These are phyloP conservation scores for Chalaropsis ovoidea DNA, from an alignment of 2,329 filamentous ascomycete genomes.

Conservation along the genomic window DNA sequence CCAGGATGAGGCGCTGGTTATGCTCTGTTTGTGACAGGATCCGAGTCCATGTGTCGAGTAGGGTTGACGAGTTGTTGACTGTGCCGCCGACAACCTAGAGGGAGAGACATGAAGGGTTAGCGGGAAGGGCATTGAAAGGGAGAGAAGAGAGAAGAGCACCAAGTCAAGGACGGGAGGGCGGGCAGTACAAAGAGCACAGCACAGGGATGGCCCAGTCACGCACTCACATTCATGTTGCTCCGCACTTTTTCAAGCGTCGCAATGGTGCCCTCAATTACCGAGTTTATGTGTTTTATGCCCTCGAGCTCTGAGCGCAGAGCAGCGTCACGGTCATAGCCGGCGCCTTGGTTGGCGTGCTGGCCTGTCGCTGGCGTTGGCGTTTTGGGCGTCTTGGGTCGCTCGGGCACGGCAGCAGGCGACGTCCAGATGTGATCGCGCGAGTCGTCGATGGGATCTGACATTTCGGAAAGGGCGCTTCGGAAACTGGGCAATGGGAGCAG, in stretches of 20 bases:
- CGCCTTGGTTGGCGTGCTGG: slow-evolving; percentile 32
- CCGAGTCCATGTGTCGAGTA: slow-evolving; percentile 90
- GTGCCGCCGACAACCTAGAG: slow-evolving; percentile 69
- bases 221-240: slow-evolving; percentile 63
- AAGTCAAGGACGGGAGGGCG: neutral
- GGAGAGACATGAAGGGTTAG: neutral
- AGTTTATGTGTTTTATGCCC: slow-evolving; percentile 75
- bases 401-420: slow-evolving; percentile 34
- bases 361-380: slow-evolving; percentile 37
- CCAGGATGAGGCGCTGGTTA: slow-evolving; percentile 82
- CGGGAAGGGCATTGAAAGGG: neutral
- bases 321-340: slow-evolving; percentile 45
- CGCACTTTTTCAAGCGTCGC: slow-evolving; percentile 61
- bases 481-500: neutral
- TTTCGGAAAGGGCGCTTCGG: slow-evolving; percentile 29
- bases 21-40: slow-evolving; percentile 96
- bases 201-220: neutral
- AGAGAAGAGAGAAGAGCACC: neutral
- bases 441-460: slow-evolving; percentile 39
- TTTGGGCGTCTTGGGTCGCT: slow-evolving; percentile 38
- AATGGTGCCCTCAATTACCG: slow-evolving; percentile 70
- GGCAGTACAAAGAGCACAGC: neutral
- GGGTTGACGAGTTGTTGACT: slow-evolving; percentile 73
- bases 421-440: slow-evolving; percentile 41
- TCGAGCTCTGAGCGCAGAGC: slow-evolving; percentile 69